Percentiles rank a stretch among this genome's conserved stretches.
Evolutionary conservation across 2,329 filamentous ascomycete genomes (phyloP).

Genomic region (Phaeosphaeriaceae sp.): DNA sequence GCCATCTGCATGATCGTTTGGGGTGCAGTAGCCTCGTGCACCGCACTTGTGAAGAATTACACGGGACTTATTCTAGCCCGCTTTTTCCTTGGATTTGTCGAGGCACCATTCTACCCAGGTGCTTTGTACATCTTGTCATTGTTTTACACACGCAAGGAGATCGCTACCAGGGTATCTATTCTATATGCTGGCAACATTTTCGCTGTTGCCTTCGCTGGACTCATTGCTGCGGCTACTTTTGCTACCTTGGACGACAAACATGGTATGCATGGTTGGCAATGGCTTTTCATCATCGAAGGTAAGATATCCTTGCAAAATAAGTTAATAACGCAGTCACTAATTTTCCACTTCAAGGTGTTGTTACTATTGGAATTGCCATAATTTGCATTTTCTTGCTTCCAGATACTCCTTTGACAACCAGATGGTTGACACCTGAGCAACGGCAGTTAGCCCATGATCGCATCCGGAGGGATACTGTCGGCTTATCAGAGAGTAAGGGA

Average conservation of each 20-base stretch:
- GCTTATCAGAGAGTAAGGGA: conserved; percentile 51
- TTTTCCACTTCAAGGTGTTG: conserved; percentile 9
- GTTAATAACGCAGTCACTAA: not conserved
- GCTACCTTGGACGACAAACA: conserved; percentile 21
- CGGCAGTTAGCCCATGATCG: conserved; percentile 43
- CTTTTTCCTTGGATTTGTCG: conserved; percentile 40
- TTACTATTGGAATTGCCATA: conserved; percentile 37
- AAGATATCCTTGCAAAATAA: not conserved
- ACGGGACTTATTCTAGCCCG: conserved; percentile 35
- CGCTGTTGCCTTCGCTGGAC: conserved; percentile 18
- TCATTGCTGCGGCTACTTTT: conserved; percentile 25
- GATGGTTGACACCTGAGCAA: conserved; percentile 55
- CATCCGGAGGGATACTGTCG: conserved; percentile 56
- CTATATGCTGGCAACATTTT: conserved; percentile 22
- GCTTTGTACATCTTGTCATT: conserved; percentile 66
- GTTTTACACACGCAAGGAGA: conserved; percentile 66
- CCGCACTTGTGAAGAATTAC: conserved; percentile 37
- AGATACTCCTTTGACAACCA: conserved; percentile 44
- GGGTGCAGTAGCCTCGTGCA: conserved; percentile 39
- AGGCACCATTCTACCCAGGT: conserved; percentile 62
- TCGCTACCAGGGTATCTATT: conserved; percentile 28
- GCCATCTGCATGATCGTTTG: conserved; percentile 40
- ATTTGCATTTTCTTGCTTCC: conserved; percentile 50
- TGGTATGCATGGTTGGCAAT: conserved; percentile 26
- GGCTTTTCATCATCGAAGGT: conserved; percentile 32